Base-by-base conservation (phyloP, 305 asterid genomes). In the Fraxinus latifolia region DNA sequence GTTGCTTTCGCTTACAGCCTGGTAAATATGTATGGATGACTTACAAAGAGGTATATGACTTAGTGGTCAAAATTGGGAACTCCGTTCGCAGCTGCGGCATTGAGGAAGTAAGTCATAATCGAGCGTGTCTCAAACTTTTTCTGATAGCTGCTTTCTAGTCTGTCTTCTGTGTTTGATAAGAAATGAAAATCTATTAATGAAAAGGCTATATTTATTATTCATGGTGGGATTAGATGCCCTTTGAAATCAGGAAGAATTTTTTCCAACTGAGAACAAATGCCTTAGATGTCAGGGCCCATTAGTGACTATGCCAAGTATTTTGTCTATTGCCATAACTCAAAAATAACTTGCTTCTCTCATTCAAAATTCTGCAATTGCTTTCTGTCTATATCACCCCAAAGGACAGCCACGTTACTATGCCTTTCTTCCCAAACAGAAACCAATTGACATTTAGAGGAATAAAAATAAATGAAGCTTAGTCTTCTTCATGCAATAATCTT, bases 1-100 rank as follows among this genome's bases (percentile, higher is more conserved):
- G 33, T 77, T 82, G 67, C 79, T 85, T 79, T 87, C 42, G 50
- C 68, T 77, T 81, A 86, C 88, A 95, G 98, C 88, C 96, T 72
- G 97, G 97, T 47, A 86, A 87, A 81, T 95, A 94, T 83, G 77
- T 76, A 34, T 94, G 99, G 99, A 89, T 90, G 95, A 91, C 99
- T 47, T 95, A 95, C 90, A 91, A 89, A 91, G 95, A 95, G 88
- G 98, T 90, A 68, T 91, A 90, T 82, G 93, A 93, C 84, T 80
- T 89, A 76, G 99, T 94, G 79, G 58, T 94, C 74, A 92, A 93
- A 90, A 87, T 93, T 84, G 99, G 99, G 80, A 94, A 95, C 82
- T 87, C 99, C 89, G 90, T 94, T 80, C 98, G 98, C 85, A 81
- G 88, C 78, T 84, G 89, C 82, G 98, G 98, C 74, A 83, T 94